These are phyloP conservation scores for Citrus cavaleriei DNA, from an alignment of 345 rosid genomes.

Conservation along the genomic window DNA sequence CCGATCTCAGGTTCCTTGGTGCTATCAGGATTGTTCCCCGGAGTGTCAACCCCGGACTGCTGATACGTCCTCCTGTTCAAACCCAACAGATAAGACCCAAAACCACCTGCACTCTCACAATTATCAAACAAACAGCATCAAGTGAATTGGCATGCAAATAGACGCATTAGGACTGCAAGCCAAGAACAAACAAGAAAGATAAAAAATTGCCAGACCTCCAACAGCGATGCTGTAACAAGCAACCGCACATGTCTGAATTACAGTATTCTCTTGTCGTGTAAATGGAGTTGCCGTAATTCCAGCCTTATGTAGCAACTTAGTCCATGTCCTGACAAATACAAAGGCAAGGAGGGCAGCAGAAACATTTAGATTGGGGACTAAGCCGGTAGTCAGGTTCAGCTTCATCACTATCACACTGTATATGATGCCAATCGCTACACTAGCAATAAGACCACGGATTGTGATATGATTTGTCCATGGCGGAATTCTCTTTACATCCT, in stretches of 20 bases:
- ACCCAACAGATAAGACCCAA: conserved; percentile 87
- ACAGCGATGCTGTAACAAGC: conserved; percentile 90
- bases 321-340: conserved; percentile 74
- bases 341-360: conserved; percentile 90
- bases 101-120: conserved; percentile 61
- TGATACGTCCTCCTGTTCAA: conserved; percentile 65
- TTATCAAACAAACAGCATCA: not conserved
- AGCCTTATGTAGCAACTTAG: conserved; percentile 67
- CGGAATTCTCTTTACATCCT: conserved; percentile 43
- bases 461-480: conserved; percentile 92
- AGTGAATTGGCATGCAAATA: not conserved
- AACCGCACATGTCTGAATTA: conserved; percentile 90
- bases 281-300: conserved; percentile 69
- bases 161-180: not conserved
- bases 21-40: conserved; percentile 65
- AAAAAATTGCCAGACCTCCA: conserved; percentile 49
- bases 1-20: conserved; percentile 80
- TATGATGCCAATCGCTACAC: conserved; percentile 63
- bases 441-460: conserved; percentile 62
- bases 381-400: conserved; percentile 86
- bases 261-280: conserved; percentile 87
- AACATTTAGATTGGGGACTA: conserved; percentile 94
- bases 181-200: not conserved
- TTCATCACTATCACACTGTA: conserved; percentile 90
- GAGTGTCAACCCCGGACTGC: conserved; percentile 56